Evolutionary conservation across 495 filamentous ascomycete species (phyloP), one percentile per base, ranked within the genome.

Genomic region (Xylaria telfairii): DNA sequence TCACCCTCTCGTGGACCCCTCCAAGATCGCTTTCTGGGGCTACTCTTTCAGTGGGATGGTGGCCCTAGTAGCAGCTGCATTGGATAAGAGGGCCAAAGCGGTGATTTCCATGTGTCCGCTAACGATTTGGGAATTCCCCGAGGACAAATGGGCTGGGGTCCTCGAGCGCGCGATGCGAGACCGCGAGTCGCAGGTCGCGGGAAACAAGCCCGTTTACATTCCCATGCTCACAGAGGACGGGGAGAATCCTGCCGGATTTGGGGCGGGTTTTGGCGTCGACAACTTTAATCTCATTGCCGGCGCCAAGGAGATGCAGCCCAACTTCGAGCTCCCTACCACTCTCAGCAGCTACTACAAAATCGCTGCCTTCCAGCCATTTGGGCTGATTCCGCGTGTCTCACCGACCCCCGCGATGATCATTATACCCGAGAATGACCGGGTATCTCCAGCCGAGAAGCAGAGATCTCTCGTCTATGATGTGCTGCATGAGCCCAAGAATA

Each of bases 21-120:
- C n/a, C 0, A 80, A 84, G 8, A 73, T 86, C 4, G 34, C 30
- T 0, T 85, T 88, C 77, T 89, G 83, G 78, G 82, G 83, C 2
- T 76, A 87, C 41, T 85, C 88, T 6, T 75, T 83, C 62, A 80
- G 76, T 7, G 82, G 47, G 19, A 51, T 30, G 5, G 71, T 77
- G 15, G 67, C 62, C 41, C 47, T 59, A 42, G 8, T 2, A 32
- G 69, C 70, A 21, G 69, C 56, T 8, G 71, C 71, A 7, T 32
- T 72, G 4, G 71, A 72, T 15, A 37, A 10, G 6, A 15, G 66
- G 7, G 47, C 42, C 4, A 57, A 57, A n/a, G 26, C 24, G 32
- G 42, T 39, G 34, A 13, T 73, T 5, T 37, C 67, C 7, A 49
- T 67, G 5, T 62, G 60, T 37, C 67, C 71, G 3, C 53, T 69